Conservation (phyloP, 371 early-diverging fungal genomes). For the Mucor mucedo region DNA sequence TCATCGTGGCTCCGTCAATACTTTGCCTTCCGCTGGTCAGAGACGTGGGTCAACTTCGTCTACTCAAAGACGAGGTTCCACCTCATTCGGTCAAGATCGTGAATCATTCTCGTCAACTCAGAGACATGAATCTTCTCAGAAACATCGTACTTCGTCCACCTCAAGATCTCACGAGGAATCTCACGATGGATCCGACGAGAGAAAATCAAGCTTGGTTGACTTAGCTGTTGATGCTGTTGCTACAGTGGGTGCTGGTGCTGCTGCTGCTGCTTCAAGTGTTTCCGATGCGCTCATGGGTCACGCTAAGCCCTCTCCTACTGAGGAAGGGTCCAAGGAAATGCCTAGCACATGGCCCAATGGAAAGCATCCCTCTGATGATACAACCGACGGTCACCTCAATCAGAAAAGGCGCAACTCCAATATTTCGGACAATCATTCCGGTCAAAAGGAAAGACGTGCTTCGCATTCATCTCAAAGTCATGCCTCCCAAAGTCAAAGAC, state of each 20-base stretch:
- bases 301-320: neutral
- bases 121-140: neutral
- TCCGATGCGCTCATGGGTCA: slow-evolving; percentile 20
- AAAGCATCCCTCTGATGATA: neutral
- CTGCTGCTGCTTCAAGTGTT: slow-evolving; percentile 14
- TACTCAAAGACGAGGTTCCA: neutral
- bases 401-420: no score
- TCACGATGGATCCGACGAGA: neutral
- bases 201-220: slow-evolving; percentile 4
- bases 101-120: no score
- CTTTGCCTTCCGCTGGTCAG: slow-evolving; percentile 23
- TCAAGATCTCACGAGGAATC: neutral
- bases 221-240: slow-evolving; percentile 18
- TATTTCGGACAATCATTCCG: neutral
- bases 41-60: neutral
- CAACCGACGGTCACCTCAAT: neutral
- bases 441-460: no score
- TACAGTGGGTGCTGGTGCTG: slow-evolving; percentile 11
- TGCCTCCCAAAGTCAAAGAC: no score
- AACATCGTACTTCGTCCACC: neutral
- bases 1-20: slow-evolving; percentile 20
- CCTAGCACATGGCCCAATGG: neutral
- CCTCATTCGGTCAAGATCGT: no score
- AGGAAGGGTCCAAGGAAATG: no score
- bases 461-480: no score